A percentile compares a stretch with the other conserved stretches of the same genome.
phyloP scores from a whole-genome alignment of 2,329 filamentous ascomycete genomes.

The Herpotrichia juniperi region DNA sequence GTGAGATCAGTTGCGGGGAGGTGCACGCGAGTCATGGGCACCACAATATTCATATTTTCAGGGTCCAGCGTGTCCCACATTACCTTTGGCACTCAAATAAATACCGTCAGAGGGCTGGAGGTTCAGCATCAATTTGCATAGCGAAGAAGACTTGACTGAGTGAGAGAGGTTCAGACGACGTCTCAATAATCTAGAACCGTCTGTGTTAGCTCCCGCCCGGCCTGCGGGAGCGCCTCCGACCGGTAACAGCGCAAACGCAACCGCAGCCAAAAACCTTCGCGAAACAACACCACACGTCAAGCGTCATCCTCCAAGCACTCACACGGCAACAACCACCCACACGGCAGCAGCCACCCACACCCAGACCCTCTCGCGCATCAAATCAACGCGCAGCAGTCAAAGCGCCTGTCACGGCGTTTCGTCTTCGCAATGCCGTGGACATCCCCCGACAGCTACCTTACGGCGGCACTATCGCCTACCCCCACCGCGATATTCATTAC shows the following conservation, averaged over 20 bases:
- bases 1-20: no score
- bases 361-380: neutral
- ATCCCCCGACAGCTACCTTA: slow-evolving; percentile 49
- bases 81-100: no score
- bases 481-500: slow-evolving; percentile 67
- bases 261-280: slow-evolving; percentile 10
- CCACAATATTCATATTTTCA: neutral
- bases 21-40: neutral
- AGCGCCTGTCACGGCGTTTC: neutral
- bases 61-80: neutral
- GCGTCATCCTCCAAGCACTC: no score
- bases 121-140: no score
- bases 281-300: slow-evolving; percentile 10
- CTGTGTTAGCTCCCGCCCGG: slow-evolving; percentile 18
- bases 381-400: neutral
- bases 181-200: no score
- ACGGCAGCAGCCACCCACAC: neutral
- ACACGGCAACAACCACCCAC: slow-evolving; percentile 8
- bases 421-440: no score
- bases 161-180: no score
- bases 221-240: slow-evolving; percentile 7
- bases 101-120: no score
- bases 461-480: slow-evolving; percentile 53
- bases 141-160: no score
- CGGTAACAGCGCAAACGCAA: neutral